Evolutionary conservation across 768 basidiomycete genomes (phyloP).

Genomic region (Pleurotus djamor): DNA sequence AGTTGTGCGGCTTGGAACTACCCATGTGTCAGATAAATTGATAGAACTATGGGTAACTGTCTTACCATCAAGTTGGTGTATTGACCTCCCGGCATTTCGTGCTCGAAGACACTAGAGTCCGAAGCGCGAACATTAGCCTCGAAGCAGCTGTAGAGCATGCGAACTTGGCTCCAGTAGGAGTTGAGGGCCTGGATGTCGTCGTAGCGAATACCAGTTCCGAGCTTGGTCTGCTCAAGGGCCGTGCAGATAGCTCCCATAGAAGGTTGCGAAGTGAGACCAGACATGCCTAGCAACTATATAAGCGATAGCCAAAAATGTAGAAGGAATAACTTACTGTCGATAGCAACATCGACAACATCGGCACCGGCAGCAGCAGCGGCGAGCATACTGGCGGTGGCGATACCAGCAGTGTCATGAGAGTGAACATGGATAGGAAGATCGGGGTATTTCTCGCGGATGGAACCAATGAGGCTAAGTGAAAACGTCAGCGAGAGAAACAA

Average conservation of each 20-base stretch:
- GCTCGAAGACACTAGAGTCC: slow-evolving; percentile 97
- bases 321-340: slow-evolving; percentile 76
- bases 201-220: slow-evolving; percentile 96
- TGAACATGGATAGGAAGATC: slow-evolving; percentile 99
- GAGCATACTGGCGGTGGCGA: slow-evolving; percentile 96
- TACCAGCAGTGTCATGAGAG: slow-evolving; percentile 99
- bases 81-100: slow-evolving; percentile 99
- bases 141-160: slow-evolving; percentile 93
- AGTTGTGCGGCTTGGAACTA: slow-evolving; percentile 99
- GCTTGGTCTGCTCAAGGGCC: slow-evolving; percentile 90
- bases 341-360: slow-evolving; percentile 96
- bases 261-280: slow-evolving; percentile 96
- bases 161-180: slow-evolving; percentile 97
- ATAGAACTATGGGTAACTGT: no score
- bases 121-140: slow-evolving; percentile 97
- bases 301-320: no score
- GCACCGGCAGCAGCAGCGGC: slow-evolving; percentile 96
- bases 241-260: slow-evolving; percentile 97
- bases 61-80: slow-evolving; percentile 90
- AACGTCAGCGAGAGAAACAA: neutral
- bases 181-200: slow-evolving; percentile 97
- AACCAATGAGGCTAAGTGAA: slow-evolving; percentile 74
- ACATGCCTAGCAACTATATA: slow-evolving; percentile 82
- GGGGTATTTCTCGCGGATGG: slow-evolving; percentile 94
- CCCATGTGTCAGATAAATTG: no score